Evolutionary conservation across 2,329 filamentous ascomycete species (phyloP).

Genomic region (Lasiodiplodia sp.): DNA sequence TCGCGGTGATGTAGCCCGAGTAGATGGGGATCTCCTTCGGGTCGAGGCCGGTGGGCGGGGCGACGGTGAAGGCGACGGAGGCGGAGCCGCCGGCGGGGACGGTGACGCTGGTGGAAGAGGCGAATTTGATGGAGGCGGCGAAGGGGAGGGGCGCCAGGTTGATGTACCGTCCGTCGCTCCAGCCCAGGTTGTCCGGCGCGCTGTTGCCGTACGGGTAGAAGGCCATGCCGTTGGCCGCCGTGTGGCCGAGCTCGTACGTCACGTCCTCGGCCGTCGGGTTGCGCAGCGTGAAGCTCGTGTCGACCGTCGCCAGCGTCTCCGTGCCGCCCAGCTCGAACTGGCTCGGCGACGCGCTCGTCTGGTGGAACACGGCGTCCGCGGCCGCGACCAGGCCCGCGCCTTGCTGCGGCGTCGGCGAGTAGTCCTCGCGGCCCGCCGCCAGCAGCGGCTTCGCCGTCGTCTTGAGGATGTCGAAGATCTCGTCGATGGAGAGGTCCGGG

Average conservation of each 20-base stretch:
- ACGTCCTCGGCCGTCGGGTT: constrained; percentile 31
- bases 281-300: constrained; percentile 37
- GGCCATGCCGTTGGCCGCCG: constrained; percentile 35
- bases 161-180: constrained; percentile 32
- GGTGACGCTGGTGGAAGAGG: constrained; percentile 33
- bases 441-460: constrained; percentile 35
- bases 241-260: constrained; percentile 32
- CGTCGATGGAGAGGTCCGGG: constrained; percentile 25
- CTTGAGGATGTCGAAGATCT: constrained; percentile 34
- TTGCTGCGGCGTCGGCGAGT: constrained; percentile 36
- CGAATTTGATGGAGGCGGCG: constrained; percentile 30
- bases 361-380: constrained; percentile 34
- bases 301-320: constrained; percentile 36
- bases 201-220: constrained; percentile 24
- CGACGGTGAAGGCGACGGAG: constrained; percentile 33
- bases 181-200: constrained; percentile 26
- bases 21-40: constrained; percentile 36
- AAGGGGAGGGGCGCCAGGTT: constrained; percentile 14
- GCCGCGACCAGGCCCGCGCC: constrained; percentile 36
- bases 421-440: constrained; percentile 29
- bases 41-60: constrained; percentile 36
- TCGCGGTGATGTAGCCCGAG: constrained; percentile 35
- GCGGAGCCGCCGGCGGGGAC: constrained; percentile 35
- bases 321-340: constrained; percentile 37
- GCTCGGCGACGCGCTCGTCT: constrained; percentile 31